Conservation (phyloP, 2,329 filamentous ascomycete genomes). For the Claviceps sp. region DNA sequence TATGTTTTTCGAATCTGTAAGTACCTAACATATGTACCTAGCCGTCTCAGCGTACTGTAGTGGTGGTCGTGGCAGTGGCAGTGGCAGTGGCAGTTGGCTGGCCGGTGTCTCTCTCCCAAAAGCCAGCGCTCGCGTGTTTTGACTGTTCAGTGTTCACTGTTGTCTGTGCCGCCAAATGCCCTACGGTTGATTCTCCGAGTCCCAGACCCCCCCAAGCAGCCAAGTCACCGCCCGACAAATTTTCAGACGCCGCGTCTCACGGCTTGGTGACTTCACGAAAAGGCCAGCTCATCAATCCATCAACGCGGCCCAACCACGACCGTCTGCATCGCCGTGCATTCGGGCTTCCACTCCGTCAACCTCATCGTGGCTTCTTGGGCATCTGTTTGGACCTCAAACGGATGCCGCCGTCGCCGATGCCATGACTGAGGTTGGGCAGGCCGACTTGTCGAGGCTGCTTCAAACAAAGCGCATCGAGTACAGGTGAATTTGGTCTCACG, state of each 20-base stretch:
- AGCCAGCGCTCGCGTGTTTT: too few relatives aligned
- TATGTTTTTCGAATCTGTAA: too few relatives aligned
- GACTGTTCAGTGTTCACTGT: too few relatives aligned
- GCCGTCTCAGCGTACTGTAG: too few relatives aligned
- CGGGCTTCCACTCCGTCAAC: slow-evolving; percentile 17
- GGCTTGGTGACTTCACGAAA: slow-evolving; percentile 14
- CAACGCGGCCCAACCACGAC: slow-evolving; percentile 16
- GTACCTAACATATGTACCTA: too few relatives aligned
- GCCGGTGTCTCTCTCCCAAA: too few relatives aligned
- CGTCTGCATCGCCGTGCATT: slow-evolving; percentile 18
- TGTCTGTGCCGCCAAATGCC: too few relatives aligned
- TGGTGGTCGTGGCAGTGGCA: too few relatives aligned
- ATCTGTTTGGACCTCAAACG: slow-evolving; percentile 53
- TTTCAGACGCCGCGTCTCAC: slow-evolving; percentile 18
- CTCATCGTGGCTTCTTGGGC: slow-evolving; percentile 16
- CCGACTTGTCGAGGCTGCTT: slow-evolving; percentile 53
- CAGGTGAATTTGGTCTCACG: slow-evolving; percentile 36
- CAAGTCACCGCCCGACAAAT: slow-evolving; percentile 16
- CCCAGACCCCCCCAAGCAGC: background rate
- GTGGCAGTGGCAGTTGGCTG: too few relatives aligned
- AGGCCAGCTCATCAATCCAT: slow-evolving; percentile 16
- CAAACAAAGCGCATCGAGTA: slow-evolving; percentile 50
- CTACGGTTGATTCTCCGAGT: background rate
- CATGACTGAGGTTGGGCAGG: slow-evolving; percentile 57
- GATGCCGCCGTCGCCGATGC: slow-evolving; percentile 56